A percentile compares a stretch with the other conserved stretches of the same genome.
Evolutionary conservation across 2,329 filamentous ascomycete genomes (phyloP).

Genomic region (Botrytis deweyae): DNA sequence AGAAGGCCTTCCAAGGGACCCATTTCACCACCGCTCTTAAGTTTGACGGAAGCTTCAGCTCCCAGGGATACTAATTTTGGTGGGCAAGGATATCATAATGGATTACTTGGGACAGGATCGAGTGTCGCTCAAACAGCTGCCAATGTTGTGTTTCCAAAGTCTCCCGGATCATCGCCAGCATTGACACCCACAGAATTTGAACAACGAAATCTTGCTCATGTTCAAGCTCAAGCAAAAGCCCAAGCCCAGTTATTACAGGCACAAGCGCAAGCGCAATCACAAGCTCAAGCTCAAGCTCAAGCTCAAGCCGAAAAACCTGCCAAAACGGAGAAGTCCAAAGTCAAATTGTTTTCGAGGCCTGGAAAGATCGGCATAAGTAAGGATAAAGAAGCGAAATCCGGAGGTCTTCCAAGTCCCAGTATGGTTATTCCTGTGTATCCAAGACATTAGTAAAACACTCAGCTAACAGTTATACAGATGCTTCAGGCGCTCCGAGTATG

Average conservation of each 20-base stretch:
- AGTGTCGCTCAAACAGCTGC: conserved; percentile 69
- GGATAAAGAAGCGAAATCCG: conserved; percentile 61
- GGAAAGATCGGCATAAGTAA: conserved; percentile 71
- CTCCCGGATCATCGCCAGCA: conserved; percentile 38
- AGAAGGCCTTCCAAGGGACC: conserved; percentile 45
- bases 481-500: conserved; percentile 57
- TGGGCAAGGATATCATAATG: conserved; percentile 55
- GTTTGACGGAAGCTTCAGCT: conserved; percentile 63
- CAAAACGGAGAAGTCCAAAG: conserved; percentile 70
- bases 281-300: conserved; percentile 14
- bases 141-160: conserved; percentile 68
- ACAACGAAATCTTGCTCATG: conserved; percentile 21
- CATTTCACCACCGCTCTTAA: conserved; percentile 61
- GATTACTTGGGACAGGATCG: conserved; percentile 58
- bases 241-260: conserved; percentile 21
- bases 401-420: conserved; percentile 69
- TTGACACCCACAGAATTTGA: conserved; percentile 41
- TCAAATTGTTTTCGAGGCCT: conserved; percentile 77
- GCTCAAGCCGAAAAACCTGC: conserved; percentile 55
- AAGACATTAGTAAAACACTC: conserved; percentile 51
- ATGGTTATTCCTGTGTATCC: conserved; percentile 65
- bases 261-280: conserved; percentile 36
- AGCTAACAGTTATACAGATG: conserved; percentile 8
- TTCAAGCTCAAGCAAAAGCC: conserved; percentile 5
- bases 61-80: conserved; percentile 58